Evolutionary conservation across 345 rosid genomes (phyloP), one percentile per base, ranked within the genome.

Genomic region (Turnera subulata): DNA sequence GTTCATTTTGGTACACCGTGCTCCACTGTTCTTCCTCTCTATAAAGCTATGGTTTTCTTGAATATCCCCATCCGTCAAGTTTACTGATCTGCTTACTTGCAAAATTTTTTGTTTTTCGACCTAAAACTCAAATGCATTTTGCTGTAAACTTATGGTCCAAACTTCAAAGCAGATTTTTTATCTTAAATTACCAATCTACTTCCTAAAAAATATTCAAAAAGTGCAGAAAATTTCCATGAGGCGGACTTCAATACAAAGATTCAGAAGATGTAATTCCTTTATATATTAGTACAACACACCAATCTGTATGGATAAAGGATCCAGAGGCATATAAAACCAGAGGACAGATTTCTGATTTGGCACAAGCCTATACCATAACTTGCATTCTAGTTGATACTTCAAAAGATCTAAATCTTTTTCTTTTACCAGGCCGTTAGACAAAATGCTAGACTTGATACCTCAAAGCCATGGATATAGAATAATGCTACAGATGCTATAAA

Each of bases 21-120:
- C 40, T 44, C 46, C 66, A 25, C 20, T 43, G 20, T 50, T 56
- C 55, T 20, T 63, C 58, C 71, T 56, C 57, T 61, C 46, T 11
- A 53, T 53, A 16, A 73, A n/a, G 60, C 64, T 56, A 20, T 64
- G 61, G 9, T 66, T 73, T 62, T 48, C 78, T 59, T 64, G 66
- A 63, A 50, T 69, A 49, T 72, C 52, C 52, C 71, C 84, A 17
- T 80, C 75, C 25, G 59, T 59, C 32, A 58, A 29, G 57, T 71
- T 59, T 47, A 50, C 73, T 49, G 80, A 66, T 75, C 69, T 71
- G 69, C 86, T 76, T 67, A 66, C 81, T 70, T 73, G 91, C 80
- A 93, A 62, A 74, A 93, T 89, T 78, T 70, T 89, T 64, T 80
- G 86, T 77, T 84, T 89, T 62, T 84, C 97, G 50, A 89, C 91